Conservation (phyloP, 306 rosid genomes). For the Glycine tomentella region DNA sequence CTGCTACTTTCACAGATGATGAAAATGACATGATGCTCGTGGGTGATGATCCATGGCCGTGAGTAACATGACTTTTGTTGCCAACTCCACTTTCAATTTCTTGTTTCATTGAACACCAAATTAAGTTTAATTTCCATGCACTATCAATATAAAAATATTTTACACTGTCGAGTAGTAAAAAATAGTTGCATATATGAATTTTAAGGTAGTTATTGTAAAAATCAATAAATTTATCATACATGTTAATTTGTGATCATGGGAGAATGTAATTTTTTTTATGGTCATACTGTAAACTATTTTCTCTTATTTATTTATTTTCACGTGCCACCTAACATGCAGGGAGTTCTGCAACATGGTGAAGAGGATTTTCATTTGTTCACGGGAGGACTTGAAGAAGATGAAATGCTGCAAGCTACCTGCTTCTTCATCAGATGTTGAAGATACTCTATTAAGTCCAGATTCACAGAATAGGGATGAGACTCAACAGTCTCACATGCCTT, state of each 20-base stretch:
- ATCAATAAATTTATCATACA: no score
- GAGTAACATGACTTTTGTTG: constrained; percentile 46
- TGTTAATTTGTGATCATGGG: neutral
- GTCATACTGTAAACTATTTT: neutral
- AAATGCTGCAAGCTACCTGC: constrained; percentile 60
- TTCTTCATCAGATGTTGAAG: constrained; percentile 60
- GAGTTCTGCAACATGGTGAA: constrained; percentile 80
- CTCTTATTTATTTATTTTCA: neutral
- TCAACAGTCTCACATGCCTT: constrained; percentile 37
- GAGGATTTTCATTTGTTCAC: constrained; percentile 73
- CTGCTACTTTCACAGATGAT: constrained; percentile 76
- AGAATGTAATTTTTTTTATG: no score
- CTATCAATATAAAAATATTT: no score
- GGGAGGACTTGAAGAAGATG: constrained; percentile 74
- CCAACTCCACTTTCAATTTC: neutral
- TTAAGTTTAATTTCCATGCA: neutral
- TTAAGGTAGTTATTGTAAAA: no score
- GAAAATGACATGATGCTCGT: constrained; percentile 87
- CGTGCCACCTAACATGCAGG: constrained; percentile 48
- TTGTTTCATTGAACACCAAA: neutral
- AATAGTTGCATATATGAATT: no score
- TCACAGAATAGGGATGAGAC: constrained; percentile 60
- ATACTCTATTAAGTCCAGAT: constrained; percentile 50
- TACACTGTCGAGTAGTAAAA: no score
- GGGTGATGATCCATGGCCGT: constrained; percentile 89